A percentile compares a stretch with the other conserved stretches of the same genome.
phyloP scores from a whole-genome alignment of 192 early-diverging fungal species.

The Rhizoclosmatium globosum region DNA sequence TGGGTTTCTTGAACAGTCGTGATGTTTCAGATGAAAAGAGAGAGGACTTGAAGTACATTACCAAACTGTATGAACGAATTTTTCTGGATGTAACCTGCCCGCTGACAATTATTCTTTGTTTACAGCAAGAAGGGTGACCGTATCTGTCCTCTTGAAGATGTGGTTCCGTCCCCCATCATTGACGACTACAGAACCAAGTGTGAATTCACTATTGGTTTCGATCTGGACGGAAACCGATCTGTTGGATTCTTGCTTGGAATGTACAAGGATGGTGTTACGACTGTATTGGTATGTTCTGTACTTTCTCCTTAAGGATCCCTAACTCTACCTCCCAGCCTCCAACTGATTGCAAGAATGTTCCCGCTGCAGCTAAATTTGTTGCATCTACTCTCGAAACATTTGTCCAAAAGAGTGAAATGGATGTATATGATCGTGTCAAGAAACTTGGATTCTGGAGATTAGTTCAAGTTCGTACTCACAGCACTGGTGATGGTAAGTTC shows the following conservation, averaged over 20 bases:
- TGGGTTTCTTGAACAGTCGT: slow-evolving; percentile 27
- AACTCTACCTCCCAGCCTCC: slow-evolving; percentile 27
- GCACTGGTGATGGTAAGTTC: slow-evolving; percentile 64
- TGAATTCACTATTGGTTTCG: slow-evolving; percentile 76
- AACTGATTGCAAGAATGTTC: slow-evolving; percentile 55
- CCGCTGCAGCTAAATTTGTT: slow-evolving; percentile 57
- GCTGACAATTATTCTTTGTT: neutral
- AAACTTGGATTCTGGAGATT: slow-evolving; percentile 71
- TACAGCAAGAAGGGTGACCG: slow-evolving; percentile 3
- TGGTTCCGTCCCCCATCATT: slow-evolving; percentile 62
- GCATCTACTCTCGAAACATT: slow-evolving; percentile 54
- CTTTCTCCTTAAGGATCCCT: slow-evolving; percentile 2
- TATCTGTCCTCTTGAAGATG: slow-evolving; percentile 38
- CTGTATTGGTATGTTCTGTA: slow-evolving; percentile 52
- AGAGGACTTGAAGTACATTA: slow-evolving; percentile 35
- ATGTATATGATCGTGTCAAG: slow-evolving; percentile 55
- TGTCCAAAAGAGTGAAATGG: slow-evolving; percentile 35
- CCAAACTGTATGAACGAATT: neutral
- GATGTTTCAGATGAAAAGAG: slow-evolving; percentile 46
- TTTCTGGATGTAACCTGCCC: neutral
- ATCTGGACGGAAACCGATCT: slow-evolving; percentile 57
- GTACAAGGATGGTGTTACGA: slow-evolving; percentile 67
- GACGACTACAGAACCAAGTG: slow-evolving; percentile 79
- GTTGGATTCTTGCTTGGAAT: slow-evolving; percentile 76
- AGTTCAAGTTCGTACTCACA: slow-evolving; percentile 67